Percentiles rank a stretch among this genome's conserved stretches.
Conservation (phyloP, 257 asterid species). For the Fraxinus americana region DNA sequence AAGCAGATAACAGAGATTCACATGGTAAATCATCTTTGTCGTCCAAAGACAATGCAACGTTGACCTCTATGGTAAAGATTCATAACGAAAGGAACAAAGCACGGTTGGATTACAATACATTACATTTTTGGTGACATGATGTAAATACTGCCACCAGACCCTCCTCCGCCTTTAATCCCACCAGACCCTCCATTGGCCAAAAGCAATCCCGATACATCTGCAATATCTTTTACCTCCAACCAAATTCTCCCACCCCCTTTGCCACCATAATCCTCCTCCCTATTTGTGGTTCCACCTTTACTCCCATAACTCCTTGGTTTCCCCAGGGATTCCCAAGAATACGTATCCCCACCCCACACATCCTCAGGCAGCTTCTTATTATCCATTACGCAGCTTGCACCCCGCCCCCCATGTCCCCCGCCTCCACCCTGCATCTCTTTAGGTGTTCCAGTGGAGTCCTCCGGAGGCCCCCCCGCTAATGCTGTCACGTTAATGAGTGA, state of each 20-base stretch:
- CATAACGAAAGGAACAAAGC: conserved; percentile 1
- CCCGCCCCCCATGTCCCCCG: conserved; percentile 91
- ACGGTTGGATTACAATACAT: conserved; percentile 28
- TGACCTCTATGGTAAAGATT: background rate
- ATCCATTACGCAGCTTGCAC: conserved; percentile 82
- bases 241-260: conserved; percentile 85
- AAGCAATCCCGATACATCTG: conserved; percentile 50
- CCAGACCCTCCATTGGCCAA: conserved; percentile 90
- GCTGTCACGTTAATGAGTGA: conserved; percentile 70
- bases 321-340: conserved; percentile 71
- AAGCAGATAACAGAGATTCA: conserved; percentile 9
- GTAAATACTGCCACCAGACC: conserved; percentile 87
- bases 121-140: conserved; percentile 75
- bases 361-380: conserved; percentile 72
- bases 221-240: conserved; percentile 44
- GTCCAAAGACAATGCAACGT: background rate
- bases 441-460: conserved; percentile 62
- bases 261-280: conserved; percentile 76
- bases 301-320: conserved; percentile 74
- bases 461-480: conserved; percentile 55
- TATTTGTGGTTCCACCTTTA: conserved; percentile 74
- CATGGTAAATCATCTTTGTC: background rate
- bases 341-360: conserved; percentile 85
- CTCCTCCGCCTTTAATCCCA: conserved; percentile 88
- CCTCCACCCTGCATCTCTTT: conserved; percentile 68